Percentiles rank a stretch among this genome's conserved stretches.
phyloP scores from a whole-genome alignment of 2,329 filamentous ascomycete genomes.

The Aspergillus sp. region DNA sequence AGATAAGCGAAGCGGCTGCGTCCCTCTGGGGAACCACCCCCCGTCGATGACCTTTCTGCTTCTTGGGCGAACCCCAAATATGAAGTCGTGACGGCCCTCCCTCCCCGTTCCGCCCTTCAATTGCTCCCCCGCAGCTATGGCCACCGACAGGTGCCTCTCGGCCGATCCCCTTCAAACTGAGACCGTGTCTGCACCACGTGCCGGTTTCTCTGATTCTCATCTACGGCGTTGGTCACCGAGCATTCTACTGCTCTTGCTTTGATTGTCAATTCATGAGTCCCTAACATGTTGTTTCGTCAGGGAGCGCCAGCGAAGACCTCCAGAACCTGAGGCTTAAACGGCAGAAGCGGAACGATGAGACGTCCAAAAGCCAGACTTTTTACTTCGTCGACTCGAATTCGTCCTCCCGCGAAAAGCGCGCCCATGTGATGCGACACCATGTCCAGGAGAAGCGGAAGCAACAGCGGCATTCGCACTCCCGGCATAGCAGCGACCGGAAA shows the following conservation, averaged over 20 bases:
- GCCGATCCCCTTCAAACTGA: constrained; percentile 17
- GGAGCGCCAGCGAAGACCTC: constrained; percentile 16
- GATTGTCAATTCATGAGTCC: not conserved
- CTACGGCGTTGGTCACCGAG: constrained; percentile 19
- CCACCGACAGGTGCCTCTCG: constrained; percentile 18
- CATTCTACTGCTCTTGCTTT: not conserved
- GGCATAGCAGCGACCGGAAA: constrained; percentile 16
- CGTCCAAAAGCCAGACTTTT: constrained; percentile 33
- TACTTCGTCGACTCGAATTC: constrained; percentile 44
- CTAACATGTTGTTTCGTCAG: constrained; percentile 19
- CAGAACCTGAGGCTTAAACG: constrained; percentile 23
- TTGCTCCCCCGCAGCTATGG: constrained; percentile 17
- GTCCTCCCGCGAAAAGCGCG: constrained; percentile 43
- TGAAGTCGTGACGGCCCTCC: constrained; percentile 16
- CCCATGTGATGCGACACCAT: constrained; percentile 47
- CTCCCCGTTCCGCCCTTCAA: constrained; percentile 5
- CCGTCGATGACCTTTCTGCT: not conserved
- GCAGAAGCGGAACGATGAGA: constrained; percentile 27
- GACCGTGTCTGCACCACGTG: constrained; percentile 7
- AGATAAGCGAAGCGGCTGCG: constrained; percentile 8
- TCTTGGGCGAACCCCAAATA: constrained; percentile 5
- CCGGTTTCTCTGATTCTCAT: constrained; percentile 12
- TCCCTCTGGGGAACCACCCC: not conserved
- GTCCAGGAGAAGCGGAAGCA: constrained; percentile 42
- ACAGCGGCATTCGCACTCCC: constrained; percentile 27